Percentiles rank a stretch among this genome's conserved stretches.
These are phyloP conservation scores for Smittium mucronatum DNA, from an alignment of 371 early-diverging fungal species.

Conservation along the genomic window DNA sequence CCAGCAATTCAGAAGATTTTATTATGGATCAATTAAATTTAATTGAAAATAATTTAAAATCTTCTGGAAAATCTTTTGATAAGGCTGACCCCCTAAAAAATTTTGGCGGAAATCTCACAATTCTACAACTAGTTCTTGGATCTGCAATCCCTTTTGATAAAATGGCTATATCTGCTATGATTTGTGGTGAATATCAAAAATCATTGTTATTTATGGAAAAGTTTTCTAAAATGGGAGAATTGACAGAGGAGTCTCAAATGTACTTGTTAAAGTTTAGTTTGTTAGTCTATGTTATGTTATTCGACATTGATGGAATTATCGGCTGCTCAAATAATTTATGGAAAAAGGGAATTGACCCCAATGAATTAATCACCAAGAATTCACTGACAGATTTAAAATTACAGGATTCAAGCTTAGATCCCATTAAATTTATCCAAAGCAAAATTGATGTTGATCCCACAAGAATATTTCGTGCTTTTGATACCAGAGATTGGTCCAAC, in stretches of 20 bases:
- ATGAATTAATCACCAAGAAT: neutral
- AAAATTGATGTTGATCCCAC: neutral
- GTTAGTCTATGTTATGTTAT: neutral
- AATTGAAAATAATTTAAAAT: neutral
- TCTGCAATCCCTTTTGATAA: neutral
- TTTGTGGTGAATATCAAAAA: neutral
- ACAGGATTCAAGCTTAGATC: neutral
- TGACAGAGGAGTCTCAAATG: neutral
- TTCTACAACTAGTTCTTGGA: neutral
- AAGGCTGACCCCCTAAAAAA: neutral
- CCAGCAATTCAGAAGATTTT: neutral
- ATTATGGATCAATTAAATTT: neutral
- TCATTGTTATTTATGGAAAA: constrained; percentile 3
- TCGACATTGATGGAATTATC: neutral
- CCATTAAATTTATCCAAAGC: neutral
- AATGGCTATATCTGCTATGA: constrained; percentile 1
- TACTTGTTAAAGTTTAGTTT: neutral
- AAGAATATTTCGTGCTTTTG: neutral
- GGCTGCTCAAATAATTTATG: neutral
- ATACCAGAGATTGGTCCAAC: neutral
- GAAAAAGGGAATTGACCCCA: neutral
- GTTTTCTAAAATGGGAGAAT: neutral
- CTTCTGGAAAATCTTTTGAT: neutral
- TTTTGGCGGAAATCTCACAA: neutral
- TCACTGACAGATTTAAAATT: neutral